Evolutionary conservation across 2,329 filamentous ascomycete species (phyloP).

Genomic region (Cladorrhinum sp.): DNA sequence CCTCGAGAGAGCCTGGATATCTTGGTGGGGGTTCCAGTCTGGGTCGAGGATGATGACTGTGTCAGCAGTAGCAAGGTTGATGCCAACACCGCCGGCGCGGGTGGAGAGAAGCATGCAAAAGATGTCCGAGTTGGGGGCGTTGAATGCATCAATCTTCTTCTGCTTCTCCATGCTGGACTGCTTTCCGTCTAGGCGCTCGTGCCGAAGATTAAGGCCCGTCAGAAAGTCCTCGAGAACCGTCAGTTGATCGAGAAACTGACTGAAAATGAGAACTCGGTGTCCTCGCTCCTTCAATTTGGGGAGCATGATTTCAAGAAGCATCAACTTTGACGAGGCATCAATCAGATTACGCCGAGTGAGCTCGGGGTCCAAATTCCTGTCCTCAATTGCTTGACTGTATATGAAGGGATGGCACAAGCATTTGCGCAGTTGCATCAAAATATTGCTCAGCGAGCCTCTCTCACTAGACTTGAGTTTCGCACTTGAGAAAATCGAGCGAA

Average conservation of each 20-base stretch:
- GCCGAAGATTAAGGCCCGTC: slow-evolving; percentile 66
- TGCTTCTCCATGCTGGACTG: slow-evolving; percentile 84
- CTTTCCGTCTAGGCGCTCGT: slow-evolving; percentile 81
- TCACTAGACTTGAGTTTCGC: slow-evolving; percentile 66
- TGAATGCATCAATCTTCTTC: slow-evolving; percentile 90
- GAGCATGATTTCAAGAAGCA: slow-evolving; percentile 79
- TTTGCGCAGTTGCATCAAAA: slow-evolving; percentile 91
- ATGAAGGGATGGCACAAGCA: slow-evolving; percentile 95
- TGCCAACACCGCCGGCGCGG: slow-evolving; percentile 91
- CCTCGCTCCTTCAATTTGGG: slow-evolving; percentile 82
- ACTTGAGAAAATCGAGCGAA: slow-evolving; percentile 78
- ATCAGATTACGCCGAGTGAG: slow-evolving; percentile 77
- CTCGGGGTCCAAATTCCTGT: slow-evolving; percentile 60
- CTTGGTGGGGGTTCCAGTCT: slow-evolving; percentile 97
- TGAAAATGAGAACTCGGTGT: slow-evolving; percentile 91
- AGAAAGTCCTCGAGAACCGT: slow-evolving; percentile 92
- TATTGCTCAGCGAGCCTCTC: slow-evolving; percentile 82
- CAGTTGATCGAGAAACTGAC: slow-evolving; percentile 86
- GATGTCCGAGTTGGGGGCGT: slow-evolving; percentile 74
- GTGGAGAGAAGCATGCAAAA: slow-evolving; percentile 95
- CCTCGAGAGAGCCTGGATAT: slow-evolving; percentile 90
- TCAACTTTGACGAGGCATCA: slow-evolving; percentile 86
- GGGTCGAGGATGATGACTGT: slow-evolving; percentile 97
- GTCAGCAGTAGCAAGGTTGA: slow-evolving; percentile 94
- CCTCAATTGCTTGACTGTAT: slow-evolving; percentile 87